Evolutionary conservation across 192 early-diverging fungal species (phyloP).

Genomic region (Podila epicladia): DNA sequence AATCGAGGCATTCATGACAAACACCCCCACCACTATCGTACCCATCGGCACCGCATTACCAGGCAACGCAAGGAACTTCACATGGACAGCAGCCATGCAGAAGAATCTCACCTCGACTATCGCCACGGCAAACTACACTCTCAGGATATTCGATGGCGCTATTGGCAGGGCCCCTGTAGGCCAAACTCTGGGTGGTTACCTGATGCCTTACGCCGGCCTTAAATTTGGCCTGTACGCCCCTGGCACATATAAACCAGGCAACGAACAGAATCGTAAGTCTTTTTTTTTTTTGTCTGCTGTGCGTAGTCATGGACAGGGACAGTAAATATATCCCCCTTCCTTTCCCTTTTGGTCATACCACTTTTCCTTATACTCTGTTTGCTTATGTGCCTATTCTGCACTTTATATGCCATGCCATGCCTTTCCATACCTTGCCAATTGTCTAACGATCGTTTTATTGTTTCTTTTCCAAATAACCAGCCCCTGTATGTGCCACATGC

Average conservation of each 20-base stretch:
- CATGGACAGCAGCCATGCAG: conserved; percentile 33
- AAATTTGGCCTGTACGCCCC: conserved; percentile 32
- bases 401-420: not conserved
- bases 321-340: not conserved
- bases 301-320: not conserved
- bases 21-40: conserved; percentile 7
- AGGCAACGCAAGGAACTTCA: conserved; percentile 35
- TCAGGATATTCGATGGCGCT: conserved; percentile 22
- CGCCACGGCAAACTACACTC: conserved; percentile 11
- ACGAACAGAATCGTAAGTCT: conserved; percentile 20
- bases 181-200: conserved; percentile 13
- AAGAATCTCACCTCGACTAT: conserved; percentile 20
- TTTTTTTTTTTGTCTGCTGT: not conserved
- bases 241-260: conserved; percentile 12
- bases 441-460: not conserved
- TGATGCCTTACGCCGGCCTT: conserved; percentile 15
- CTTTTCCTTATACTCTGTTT: conserved; percentile 5
- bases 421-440: not conserved
- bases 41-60: conserved; percentile 34
- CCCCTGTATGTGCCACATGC: conserved; percentile 26
- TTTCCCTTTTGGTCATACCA: no score
- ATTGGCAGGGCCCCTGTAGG: conserved; percentile 4
- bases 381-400: not conserved
- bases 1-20: conserved; percentile 18
- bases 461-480: conserved; percentile 7